A percentile compares a stretch with the other conserved stretches of the same genome.
phyloP scores from a whole-genome alignment of 176 grass and related monocot species.

The Oryza meyeriana region DNA sequence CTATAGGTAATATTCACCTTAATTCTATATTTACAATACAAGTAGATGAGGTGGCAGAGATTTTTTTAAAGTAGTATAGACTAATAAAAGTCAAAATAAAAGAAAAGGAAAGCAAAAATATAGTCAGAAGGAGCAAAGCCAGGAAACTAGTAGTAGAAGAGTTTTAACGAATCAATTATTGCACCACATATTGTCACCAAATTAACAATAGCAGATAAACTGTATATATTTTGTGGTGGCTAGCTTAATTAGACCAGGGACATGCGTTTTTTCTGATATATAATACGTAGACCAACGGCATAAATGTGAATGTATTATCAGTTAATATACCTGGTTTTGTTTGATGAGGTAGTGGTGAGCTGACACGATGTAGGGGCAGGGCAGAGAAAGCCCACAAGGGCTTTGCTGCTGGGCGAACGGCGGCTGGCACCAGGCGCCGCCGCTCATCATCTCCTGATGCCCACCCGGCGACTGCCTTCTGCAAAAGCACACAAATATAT shows the following conservation, averaged over 20 bases:
- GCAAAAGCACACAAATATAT: constrained; percentile 4
- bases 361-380: constrained; percentile 46
- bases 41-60: too few relatives aligned
- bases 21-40: too few relatives aligned
- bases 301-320: neutral
- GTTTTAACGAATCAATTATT: neutral
- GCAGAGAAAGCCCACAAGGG: neutral
- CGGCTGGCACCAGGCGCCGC: neutral
- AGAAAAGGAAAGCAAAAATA: too few relatives aligned
- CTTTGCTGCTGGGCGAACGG: constrained; percentile 9
- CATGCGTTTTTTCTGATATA: too few relatives aligned
- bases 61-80: too few relatives aligned
- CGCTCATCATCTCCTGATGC: neutral
- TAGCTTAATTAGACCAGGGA: too few relatives aligned
- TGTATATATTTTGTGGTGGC: too few relatives aligned
- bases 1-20: too few relatives aligned
- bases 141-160: neutral
- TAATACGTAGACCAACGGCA: neutral
- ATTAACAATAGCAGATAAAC: too few relatives aligned
- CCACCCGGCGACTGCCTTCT: constrained; percentile 19
- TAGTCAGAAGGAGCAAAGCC: neutral
- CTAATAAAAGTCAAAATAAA: too few relatives aligned
- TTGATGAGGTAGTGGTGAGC: constrained; percentile 38
- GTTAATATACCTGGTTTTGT: constrained; percentile 29
- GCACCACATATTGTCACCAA: neutral